Percentiles rank a stretch among this genome's conserved stretches.
phyloP scores from a whole-genome alignment of 768 basidiomycete species.

The Favolaschia claudopus region DNA sequence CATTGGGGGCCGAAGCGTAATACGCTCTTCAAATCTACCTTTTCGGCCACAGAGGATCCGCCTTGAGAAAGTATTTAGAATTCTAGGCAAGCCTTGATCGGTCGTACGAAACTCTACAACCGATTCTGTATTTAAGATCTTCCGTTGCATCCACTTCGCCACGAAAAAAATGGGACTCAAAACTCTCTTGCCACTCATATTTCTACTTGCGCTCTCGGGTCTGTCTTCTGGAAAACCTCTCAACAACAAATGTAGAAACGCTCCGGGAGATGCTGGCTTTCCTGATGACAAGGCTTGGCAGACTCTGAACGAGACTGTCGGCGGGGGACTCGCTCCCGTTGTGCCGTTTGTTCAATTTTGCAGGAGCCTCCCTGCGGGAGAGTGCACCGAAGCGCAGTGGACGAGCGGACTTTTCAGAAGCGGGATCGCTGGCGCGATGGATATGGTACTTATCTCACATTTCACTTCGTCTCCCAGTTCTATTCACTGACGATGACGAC shows the following conservation, averaged over 20 bases:
- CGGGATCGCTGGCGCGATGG: conserved; percentile 23
- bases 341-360: conserved; percentile 23
- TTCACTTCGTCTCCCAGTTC: not conserved
- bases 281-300: conserved; percentile 10
- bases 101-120: too few relatives aligned
- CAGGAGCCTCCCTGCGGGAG: conserved; percentile 3
- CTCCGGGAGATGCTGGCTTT: conserved; percentile 17
- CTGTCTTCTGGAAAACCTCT: too few relatives aligned
- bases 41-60: too few relatives aligned
- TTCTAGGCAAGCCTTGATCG: too few relatives aligned
- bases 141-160: too few relatives aligned
- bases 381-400: conserved; percentile 24
- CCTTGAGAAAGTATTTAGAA: too few relatives aligned
- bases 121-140: too few relatives aligned
- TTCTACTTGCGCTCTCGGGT: too few relatives aligned
- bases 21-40: too few relatives aligned
- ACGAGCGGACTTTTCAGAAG: conserved; percentile 16
- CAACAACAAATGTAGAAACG: conserved; percentile 20
- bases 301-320: conserved; percentile 12
- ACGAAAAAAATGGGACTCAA: too few relatives aligned
- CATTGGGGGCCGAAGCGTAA: too few relatives aligned
- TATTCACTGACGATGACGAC: not conserved
- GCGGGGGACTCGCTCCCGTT: conserved; percentile 19
- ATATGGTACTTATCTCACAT: not conserved
- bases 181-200: too few relatives aligned